phyloP scores from a whole-genome alignment of 129 eudicot genomes.

The Deinandra increscens region DNA sequence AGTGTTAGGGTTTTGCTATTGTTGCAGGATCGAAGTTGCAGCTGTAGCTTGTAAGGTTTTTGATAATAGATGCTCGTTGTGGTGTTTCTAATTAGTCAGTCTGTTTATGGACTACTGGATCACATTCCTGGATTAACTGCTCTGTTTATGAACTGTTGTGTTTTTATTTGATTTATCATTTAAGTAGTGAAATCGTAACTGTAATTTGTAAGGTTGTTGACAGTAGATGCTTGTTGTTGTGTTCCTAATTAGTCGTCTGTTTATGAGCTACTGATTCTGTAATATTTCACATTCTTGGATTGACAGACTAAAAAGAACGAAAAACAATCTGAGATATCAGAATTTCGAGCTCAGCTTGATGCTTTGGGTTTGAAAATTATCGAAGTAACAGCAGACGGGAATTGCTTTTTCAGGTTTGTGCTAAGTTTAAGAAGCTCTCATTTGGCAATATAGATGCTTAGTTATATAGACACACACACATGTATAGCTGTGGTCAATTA shows the following conservation, averaged over 20 bases:
- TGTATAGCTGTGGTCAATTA: not conserved
- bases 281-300: conserved; percentile 15
- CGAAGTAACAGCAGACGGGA: conserved; percentile 85
- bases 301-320: conserved; percentile 61
- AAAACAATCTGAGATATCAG: conserved; percentile 62
- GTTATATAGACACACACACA: not conserved
- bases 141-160: no score
- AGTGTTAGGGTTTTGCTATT: conserved; percentile 11
- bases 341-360: conserved; percentile 76
- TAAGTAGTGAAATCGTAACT: not conserved
- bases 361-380: conserved; percentile 68
- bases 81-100: not conserved
- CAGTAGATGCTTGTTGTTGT: not conserved
- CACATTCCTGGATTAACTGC: conserved; percentile 21
- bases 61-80: not conserved
- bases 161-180: no score
- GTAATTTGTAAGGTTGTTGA: not conserved
- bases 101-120: not conserved
- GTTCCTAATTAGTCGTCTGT: not conserved
- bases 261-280: not conserved
- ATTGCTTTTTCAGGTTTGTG: conserved; percentile 94
- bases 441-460: not conserved
- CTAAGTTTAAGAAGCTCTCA: not conserved
- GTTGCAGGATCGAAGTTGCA: not conserved
- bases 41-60: not conserved